These are phyloP conservation scores for Adansonia digitata DNA, from an alignment of 345 rosid genomes.

Conservation along the genomic window DNA sequence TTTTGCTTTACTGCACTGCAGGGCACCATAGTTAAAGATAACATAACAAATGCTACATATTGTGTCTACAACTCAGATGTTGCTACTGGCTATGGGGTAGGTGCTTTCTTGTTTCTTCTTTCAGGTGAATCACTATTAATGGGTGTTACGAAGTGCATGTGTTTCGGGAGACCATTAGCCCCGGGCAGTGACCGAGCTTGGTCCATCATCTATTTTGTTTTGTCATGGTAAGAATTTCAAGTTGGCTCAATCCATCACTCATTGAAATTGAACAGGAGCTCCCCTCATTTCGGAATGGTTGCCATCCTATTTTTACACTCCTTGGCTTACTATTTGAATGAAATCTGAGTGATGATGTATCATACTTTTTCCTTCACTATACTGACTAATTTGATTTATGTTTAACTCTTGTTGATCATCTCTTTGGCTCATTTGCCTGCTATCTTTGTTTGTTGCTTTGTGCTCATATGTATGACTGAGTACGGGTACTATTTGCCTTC, in stretches of 20 bases:
- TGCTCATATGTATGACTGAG: background rate
- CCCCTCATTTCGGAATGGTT: background rate
- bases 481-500: background rate
- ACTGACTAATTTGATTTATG: background rate
- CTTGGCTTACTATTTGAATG: too few species aligned
- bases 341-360: background rate
- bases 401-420: background rate
- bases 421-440: background rate
- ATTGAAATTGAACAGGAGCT: background rate
- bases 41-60: slow-evolving; percentile 44
- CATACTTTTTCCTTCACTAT: background rate
- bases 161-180: slow-evolving; percentile 79
- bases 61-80: slow-evolving; percentile 85
- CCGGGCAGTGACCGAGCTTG: slow-evolving; percentile 89
- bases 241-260: background rate
- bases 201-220: slow-evolving; percentile 82
- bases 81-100: slow-evolving; percentile 96
- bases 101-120: slow-evolving; percentile 86
- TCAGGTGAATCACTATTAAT: slow-evolving; percentile 79
- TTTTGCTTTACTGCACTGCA: slow-evolving; percentile 25
- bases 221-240: slow-evolving; percentile 63
- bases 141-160: slow-evolving; percentile 95
- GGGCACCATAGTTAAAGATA: slow-evolving; percentile 51
- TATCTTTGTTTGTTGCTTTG: background rate
- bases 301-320: background rate